phyloP scores from a whole-genome alignment of 371 early-diverging fungal genomes.

The Saksenaea vasiformis region DNA sequence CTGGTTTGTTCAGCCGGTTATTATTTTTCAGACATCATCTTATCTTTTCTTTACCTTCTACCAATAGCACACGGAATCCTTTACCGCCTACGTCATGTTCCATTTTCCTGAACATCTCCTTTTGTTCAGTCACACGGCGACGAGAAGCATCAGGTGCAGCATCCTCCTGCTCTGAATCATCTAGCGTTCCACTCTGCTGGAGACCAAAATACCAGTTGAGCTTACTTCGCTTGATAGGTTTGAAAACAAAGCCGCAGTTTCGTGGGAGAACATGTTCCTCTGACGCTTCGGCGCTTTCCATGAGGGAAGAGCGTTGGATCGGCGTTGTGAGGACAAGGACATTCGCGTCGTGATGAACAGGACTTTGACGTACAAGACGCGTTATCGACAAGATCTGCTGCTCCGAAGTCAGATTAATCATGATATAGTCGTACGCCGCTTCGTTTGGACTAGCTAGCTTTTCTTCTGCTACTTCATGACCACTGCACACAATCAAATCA shows the following conservation, averaged over 20 bases:
- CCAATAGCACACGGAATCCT: slow-evolving; percentile 51
- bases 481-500: slow-evolving; percentile 26
- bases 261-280: slow-evolving; percentile 38
- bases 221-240: slow-evolving; percentile 59
- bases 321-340: slow-evolving; percentile 60
- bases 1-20: slow-evolving; percentile 15
- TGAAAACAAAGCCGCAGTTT: slow-evolving; percentile 61
- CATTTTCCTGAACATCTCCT: slow-evolving; percentile 59
- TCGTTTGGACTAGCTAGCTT: slow-evolving; percentile 28
- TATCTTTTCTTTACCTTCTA: slow-evolving; percentile 43
- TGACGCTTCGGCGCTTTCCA: slow-evolving; percentile 44
- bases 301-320: slow-evolving; percentile 58
- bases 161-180: background rate
- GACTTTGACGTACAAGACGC: slow-evolving; percentile 36
- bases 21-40: background rate
- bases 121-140: slow-evolving; percentile 52
- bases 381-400: slow-evolving; percentile 51
- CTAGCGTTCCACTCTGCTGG: slow-evolving; percentile 22
- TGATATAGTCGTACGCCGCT: slow-evolving; percentile 48
- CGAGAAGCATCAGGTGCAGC: slow-evolving; percentile 47
- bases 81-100: slow-evolving; percentile 52
- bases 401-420: slow-evolving; percentile 53
- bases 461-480: slow-evolving; percentile 38
- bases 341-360: slow-evolving; percentile 44
- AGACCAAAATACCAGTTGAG: slow-evolving; percentile 57